Percentiles rank a stretch among this genome's conserved stretches.
Conservation (phyloP, 108 stramenopile genomes). For the Cyclotella atomus region DNA sequence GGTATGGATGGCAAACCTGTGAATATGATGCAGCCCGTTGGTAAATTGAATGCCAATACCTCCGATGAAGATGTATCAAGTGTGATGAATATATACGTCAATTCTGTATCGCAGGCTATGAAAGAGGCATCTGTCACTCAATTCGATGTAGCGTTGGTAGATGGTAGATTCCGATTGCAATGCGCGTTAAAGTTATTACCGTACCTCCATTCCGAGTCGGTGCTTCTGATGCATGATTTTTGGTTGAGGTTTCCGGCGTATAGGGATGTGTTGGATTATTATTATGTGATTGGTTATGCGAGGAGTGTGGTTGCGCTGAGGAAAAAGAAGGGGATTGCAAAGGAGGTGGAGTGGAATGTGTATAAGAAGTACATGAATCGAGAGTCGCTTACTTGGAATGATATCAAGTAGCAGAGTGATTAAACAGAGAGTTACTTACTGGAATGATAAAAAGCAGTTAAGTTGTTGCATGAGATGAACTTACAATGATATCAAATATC, state of each 20-base stretch:
- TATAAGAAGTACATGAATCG: constrained; percentile 23
- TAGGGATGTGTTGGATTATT: neutral
- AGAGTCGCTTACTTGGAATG: neutral
- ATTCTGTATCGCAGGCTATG: constrained; percentile 11
- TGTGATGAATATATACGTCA: constrained; percentile 20
- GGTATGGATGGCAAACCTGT: constrained; percentile 12
- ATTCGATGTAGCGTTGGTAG: constrained; percentile 25
- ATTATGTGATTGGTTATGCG: constrained; percentile 38
- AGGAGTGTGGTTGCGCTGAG: constrained; percentile 29
- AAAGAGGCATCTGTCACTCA: neutral
- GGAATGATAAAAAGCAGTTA: no score
- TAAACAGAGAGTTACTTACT: no score
- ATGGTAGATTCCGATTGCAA: constrained; percentile 28
- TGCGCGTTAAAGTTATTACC: constrained; percentile 31
- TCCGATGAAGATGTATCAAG: constrained; percentile 11
- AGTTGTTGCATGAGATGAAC: no score
- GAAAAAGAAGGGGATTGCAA: constrained; percentile 18
- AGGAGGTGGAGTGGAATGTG: constrained; percentile 10
- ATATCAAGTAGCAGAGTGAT: no score
- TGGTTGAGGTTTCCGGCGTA: constrained; percentile 10
- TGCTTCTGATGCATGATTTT: constrained; percentile 29
- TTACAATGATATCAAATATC: no score
- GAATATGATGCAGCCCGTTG: neutral
- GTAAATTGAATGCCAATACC: neutral
- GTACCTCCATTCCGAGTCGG: neutral